These are phyloP conservation scores for Starmerella apis DNA, from an alignment of 805 yeast genomes.

Conservation along the genomic window DNA sequence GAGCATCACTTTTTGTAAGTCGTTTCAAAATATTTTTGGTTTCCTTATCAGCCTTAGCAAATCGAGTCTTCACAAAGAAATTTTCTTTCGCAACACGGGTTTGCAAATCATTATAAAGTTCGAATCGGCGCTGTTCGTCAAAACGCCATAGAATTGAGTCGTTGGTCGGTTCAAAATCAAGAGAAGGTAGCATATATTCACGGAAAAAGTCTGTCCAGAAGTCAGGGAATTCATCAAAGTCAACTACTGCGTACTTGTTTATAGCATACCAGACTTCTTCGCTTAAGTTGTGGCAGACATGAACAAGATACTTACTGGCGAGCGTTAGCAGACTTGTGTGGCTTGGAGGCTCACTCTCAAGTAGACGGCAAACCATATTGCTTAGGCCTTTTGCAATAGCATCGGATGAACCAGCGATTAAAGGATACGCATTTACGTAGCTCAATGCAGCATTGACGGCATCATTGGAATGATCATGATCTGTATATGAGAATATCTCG, in stretches of 20 bases:
- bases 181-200: conserved; percentile 18
- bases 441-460: not conserved
- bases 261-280: conserved; percentile 13
- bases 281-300: conserved; percentile 3
- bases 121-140: conserved; percentile 6
- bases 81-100: conserved; percentile 10
- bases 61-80: conserved; percentile 17
- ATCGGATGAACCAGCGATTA: conserved; percentile 5
- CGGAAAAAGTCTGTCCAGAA: conserved; percentile 11
- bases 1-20: conserved; percentile 18
- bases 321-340: not conserved
- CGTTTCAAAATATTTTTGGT: conserved; percentile 20
- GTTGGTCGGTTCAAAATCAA: conserved; percentile 10
- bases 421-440: not conserved
- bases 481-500: not conserved
- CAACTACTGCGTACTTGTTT: not conserved
- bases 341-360: not conserved
- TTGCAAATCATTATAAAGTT: conserved; percentile 17
- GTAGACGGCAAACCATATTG: not conserved
- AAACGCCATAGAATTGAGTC: conserved; percentile 6
- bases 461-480: not conserved
- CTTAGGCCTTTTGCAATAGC: conserved; percentile 6
- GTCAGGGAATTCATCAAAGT: not conserved
- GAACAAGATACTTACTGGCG: not conserved
- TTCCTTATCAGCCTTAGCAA: conserved; percentile 15